These are phyloP conservation scores for Sporothrix luriei DNA, from an alignment of 2,329 filamentous ascomycete species.

Conservation along the genomic window DNA sequence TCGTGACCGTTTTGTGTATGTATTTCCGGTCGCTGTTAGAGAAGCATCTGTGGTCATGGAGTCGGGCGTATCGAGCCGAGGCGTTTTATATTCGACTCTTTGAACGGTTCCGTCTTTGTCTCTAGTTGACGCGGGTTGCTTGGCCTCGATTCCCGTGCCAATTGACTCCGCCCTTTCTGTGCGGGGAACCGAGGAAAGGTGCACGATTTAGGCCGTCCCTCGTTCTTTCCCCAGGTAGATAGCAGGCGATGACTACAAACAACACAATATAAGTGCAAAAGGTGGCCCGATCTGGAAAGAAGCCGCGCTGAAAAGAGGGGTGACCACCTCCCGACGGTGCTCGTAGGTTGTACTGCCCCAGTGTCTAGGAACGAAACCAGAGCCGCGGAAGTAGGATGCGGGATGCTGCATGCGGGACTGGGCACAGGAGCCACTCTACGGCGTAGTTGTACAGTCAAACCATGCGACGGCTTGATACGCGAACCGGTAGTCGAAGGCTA, in stretches of 20 bases:
- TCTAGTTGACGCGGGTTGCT: background rate
- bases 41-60: background rate
- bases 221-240: background rate
- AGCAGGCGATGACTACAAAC: background rate
- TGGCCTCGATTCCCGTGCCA: background rate
- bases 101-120: background rate
- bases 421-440: background rate
- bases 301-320: background rate
- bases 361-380: background rate
- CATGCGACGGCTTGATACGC: background rate
- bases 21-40: background rate
- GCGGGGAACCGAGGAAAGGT: background rate
- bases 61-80: conserved; percentile 24
- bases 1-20: background rate
- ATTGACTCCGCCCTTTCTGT: background rate
- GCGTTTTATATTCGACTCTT: background rate
- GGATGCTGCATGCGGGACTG: conserved; percentile 2
- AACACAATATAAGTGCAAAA: background rate
- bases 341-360: background rate
- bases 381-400: conserved; percentile 5
- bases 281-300: background rate
- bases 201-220: background rate
- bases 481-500: conserved; percentile 9
- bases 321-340: background rate
- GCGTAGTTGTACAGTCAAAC: no score